Conservation (phyloP, 169 alveolate species). For the Sarcocystis neurona region DNA sequence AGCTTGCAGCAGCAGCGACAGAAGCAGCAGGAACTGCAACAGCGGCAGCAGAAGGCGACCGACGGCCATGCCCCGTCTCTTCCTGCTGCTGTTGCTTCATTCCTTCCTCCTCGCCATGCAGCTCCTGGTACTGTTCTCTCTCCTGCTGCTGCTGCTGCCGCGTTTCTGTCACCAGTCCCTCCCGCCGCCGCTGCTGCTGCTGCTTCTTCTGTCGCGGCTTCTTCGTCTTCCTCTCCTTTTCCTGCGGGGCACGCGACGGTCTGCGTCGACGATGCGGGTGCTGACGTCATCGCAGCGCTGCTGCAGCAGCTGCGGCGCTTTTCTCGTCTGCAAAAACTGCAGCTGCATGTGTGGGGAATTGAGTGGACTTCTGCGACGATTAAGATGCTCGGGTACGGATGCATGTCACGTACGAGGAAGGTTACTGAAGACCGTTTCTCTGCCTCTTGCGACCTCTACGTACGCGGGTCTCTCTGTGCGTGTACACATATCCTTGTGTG, state of each 20-base stretch:
- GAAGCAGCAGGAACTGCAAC: conserved; percentile 21
- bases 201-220: not conserved
- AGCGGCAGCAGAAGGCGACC: not conserved
- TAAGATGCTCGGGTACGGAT: conserved; percentile 12
- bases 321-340: not conserved
- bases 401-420: not conserved
- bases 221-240: not conserved
- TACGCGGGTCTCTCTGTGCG: not conserved
- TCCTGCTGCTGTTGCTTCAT: not conserved
- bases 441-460: no score
- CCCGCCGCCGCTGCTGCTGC: not conserved
- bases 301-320: conserved; percentile 29
- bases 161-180: no score
- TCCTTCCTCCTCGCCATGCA: not conserved
- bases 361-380: conserved; percentile 25
- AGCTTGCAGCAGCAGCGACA: not conserved
- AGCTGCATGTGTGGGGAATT: conserved; percentile 33
- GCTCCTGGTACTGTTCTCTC: not conserved
- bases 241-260: not conserved
- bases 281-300: conserved; percentile 12
- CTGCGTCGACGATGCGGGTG: conserved; percentile 8
- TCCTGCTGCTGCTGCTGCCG: not conserved
- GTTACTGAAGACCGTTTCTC: no score
- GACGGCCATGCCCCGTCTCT: not conserved
- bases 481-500: not conserved